Conservation (phyloP, 2,329 filamentous ascomycete genomes). For the Colletotrichum sp. region DNA sequence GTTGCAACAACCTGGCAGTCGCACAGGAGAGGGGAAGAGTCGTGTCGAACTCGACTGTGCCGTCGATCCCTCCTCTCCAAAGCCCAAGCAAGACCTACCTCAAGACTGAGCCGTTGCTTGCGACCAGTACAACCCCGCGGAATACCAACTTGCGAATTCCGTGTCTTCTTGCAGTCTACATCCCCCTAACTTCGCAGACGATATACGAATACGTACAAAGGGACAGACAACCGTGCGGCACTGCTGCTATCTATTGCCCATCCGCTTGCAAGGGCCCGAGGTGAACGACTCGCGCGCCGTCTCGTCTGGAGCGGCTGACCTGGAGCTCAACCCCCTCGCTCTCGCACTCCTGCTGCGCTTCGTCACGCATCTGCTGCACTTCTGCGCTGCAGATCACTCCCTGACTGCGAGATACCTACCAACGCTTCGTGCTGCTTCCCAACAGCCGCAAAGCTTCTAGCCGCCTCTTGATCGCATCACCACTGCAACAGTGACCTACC, state of each 20-base stretch:
- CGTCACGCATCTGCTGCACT: neutral
- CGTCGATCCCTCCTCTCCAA: neutral
- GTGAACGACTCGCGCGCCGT: constrained; percentile 13
- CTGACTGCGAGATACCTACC: neutral
- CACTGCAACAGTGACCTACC: neutral
- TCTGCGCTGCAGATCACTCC: constrained; percentile 9
- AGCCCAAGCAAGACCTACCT: neutral
- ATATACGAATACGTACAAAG: neutral
- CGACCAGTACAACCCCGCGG: neutral
- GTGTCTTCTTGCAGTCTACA: neutral
- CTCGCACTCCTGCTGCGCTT: neutral
- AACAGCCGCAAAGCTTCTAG: neutral
- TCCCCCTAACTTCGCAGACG: neutral
- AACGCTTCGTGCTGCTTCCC: neutral
- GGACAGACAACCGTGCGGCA: neutral
- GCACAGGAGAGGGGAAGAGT: constrained; percentile 15
- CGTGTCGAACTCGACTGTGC: neutral
- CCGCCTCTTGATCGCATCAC: constrained; percentile 5
- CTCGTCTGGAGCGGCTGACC: constrained; percentile 7
- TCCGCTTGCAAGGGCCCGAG: neutral
- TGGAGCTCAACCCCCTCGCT: neutral
- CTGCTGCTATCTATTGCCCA: neutral
- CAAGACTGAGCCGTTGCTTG: neutral
- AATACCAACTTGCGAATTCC: neutral
- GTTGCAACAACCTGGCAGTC: neutral